These are phyloP conservation scores for Apiospora aurea DNA, from an alignment of 2,329 filamentous ascomycete species.

Conservation along the genomic window DNA sequence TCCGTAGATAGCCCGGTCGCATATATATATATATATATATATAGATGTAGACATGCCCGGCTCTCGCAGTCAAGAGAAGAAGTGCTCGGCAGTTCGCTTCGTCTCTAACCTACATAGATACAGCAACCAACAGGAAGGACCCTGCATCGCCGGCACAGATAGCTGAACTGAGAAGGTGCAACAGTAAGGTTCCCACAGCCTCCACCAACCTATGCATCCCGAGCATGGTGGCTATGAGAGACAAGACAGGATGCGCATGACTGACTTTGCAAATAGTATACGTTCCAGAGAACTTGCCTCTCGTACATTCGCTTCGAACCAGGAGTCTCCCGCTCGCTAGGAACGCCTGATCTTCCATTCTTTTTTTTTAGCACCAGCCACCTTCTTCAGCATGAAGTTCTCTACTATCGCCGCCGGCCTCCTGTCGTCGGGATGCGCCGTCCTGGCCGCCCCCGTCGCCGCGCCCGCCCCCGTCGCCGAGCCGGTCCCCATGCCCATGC, in stretches of 20 bases:
- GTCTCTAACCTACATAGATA: background rate
- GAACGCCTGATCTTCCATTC: background rate
- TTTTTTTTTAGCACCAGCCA: background rate
- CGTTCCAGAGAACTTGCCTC: background rate
- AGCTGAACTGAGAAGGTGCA: slow-evolving; percentile 11
- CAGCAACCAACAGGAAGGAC: background rate
- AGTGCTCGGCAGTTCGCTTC: slow-evolving; percentile 6
- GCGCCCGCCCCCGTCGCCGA: slow-evolving; percentile 25
- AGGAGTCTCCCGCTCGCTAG: background rate
- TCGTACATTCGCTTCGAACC: background rate
- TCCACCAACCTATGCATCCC: background rate
- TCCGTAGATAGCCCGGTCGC: background rate
- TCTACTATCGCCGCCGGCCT: slow-evolving; percentile 34
- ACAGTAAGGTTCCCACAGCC: background rate
- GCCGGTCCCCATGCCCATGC: slow-evolving; percentile 30
- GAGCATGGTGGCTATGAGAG: background rate
- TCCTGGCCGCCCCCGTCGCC: slow-evolving; percentile 35
- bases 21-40: slow-evolving; percentile 7
- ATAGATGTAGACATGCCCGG: slow-evolving; percentile 1
- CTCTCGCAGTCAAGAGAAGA: background rate
- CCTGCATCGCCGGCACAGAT: background rate
- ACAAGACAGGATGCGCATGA: background rate
- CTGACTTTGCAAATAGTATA: background rate
- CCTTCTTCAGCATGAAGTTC: slow-evolving; percentile 35
- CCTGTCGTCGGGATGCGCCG: slow-evolving; percentile 35